A percentile compares a stretch with the other conserved stretches of the same genome.
Evolutionary conservation across 495 filamentous ascomycete species (phyloP).

Genomic region (Ascodesmis nigricans): DNA sequence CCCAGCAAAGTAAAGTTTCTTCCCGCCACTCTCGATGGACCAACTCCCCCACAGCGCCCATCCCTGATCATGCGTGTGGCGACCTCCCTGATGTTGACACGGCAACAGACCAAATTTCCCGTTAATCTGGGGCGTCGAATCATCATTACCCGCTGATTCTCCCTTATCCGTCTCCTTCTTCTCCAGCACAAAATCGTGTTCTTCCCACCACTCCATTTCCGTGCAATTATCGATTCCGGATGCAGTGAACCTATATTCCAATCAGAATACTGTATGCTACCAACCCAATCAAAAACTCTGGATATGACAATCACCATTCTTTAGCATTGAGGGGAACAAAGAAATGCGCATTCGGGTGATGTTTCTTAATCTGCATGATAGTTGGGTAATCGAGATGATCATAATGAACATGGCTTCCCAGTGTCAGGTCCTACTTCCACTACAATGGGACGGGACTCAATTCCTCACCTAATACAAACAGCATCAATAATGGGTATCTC

Average conservation of each 20-base stretch:
- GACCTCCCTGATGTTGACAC: constrained; percentile 60
- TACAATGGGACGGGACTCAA: no score
- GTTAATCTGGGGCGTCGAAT: constrained; percentile 29
- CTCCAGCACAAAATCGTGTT: constrained; percentile 44
- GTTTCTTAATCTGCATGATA: constrained; percentile 43
- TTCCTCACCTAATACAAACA: constrained; percentile 77
- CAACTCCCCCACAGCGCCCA: constrained; percentile 76
- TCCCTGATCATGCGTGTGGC: constrained; percentile 43
- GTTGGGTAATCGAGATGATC: constrained; percentile 70
- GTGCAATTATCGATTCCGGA: constrained; percentile 51
- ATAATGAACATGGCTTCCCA: constrained; percentile 86
- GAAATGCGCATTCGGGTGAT: constrained; percentile 63
- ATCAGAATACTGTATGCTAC: no score
- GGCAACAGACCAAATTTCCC: constrained; percentile 68
- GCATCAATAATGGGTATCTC: constrained; percentile 72
- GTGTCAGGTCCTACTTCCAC: no score
- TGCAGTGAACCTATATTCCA: constrained; percentile 26
- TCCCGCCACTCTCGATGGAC: constrained; percentile 53
- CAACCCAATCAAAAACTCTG: no score
- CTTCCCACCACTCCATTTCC: constrained; percentile 94
- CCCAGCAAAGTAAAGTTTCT: constrained; percentile 32
- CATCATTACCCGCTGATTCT: constrained; percentile 3
- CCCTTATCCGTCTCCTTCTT: constrained; percentile 11
- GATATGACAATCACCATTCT: constrained; percentile 48
- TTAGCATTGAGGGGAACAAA: constrained; percentile 79